A percentile compares a stretch with the other conserved stretches of the same genome.
phyloP scores from a whole-genome alignment of 768 basidiomycete species.

The Rhodotorula paludigena region DNA sequence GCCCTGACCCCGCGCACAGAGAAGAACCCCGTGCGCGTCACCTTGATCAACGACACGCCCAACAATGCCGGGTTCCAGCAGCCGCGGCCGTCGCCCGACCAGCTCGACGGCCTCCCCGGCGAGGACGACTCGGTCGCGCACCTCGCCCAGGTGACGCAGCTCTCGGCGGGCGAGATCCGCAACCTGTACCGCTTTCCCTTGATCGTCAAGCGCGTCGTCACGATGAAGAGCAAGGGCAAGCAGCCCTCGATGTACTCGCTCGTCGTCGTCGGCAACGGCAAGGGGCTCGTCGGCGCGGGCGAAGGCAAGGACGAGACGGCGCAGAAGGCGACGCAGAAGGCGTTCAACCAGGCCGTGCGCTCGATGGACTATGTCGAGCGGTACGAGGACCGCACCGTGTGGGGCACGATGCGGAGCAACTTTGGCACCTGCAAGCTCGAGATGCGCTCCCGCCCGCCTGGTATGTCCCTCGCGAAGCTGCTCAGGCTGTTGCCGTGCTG shows the following conservation, averaged over 20 bases:
- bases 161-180: constrained; percentile 46
- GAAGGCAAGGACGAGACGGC: constrained; percentile 67
- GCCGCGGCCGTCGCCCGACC: constrained; percentile 19
- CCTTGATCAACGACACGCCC: constrained; percentile 29
- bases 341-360: constrained; percentile 66
- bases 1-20: neutral
- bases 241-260: constrained; percentile 61
- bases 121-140: constrained; percentile 35
- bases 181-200: constrained; percentile 47
- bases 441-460: constrained; percentile 56
- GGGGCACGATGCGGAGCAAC: constrained; percentile 81
- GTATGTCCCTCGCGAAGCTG: constrained; percentile 39
- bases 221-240: constrained; percentile 93
- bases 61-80: constrained; percentile 22
- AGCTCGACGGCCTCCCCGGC: constrained; percentile 32
- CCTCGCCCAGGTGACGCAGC: constrained; percentile 42
- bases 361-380: constrained; percentile 89
- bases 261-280: constrained; percentile 73
- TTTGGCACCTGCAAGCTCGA: constrained; percentile 75
- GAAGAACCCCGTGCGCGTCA: neutral
- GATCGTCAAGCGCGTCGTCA: constrained; percentile 57
- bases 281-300: constrained; percentile 76
- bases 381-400: constrained; percentile 92
- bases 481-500: neutral
- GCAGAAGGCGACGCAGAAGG: constrained; percentile 56